Conservation (phyloP, 202 grass and related monocot species). For the Sporobolus alterniflorus region DNA sequence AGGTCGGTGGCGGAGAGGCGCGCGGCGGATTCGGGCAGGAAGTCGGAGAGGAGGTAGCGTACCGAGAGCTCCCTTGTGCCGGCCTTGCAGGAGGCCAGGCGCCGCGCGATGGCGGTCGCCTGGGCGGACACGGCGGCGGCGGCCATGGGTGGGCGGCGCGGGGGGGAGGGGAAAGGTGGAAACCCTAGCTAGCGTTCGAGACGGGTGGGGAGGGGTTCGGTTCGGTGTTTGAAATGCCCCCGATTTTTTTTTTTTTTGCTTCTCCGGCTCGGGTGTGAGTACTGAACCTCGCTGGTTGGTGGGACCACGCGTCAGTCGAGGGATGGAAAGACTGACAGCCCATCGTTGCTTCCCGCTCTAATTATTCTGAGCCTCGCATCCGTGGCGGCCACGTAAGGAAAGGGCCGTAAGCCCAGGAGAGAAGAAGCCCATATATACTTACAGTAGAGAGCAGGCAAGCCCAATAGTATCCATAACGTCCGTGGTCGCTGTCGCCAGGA, state of each 20-base stretch:
- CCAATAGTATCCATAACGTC: not conserved
- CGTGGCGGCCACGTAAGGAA: no score
- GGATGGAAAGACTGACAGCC: no score
- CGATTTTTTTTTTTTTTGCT: constrained; percentile 29
- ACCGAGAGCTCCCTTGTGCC: constrained; percentile 61
- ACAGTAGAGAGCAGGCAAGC: no score
- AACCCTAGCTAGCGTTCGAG: constrained; percentile 54
- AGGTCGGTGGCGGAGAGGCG: constrained; percentile 56
- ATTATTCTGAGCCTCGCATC: no score
- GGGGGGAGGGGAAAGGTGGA: not conserved
- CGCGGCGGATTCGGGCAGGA: constrained; percentile 27
- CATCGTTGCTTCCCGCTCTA: no score
- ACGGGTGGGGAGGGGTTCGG: constrained; percentile 9
- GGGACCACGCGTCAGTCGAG: not conserved
- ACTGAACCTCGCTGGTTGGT: not conserved
- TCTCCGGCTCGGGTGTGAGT: not conserved
- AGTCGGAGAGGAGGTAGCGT: constrained; percentile 53
- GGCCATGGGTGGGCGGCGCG: constrained; percentile 18
- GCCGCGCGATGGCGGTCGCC: constrained; percentile 65
- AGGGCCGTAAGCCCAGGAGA: no score
- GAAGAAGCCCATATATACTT: no score
- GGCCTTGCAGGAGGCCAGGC: constrained; percentile 67
- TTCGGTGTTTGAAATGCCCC: constrained; percentile 41
- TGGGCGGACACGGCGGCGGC: constrained; percentile 28
- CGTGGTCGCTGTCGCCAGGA: constrained; percentile 22